Evolutionary conservation across 2,329 filamentous ascomycete species (phyloP).

Genomic region (Aulographum hederae): DNA sequence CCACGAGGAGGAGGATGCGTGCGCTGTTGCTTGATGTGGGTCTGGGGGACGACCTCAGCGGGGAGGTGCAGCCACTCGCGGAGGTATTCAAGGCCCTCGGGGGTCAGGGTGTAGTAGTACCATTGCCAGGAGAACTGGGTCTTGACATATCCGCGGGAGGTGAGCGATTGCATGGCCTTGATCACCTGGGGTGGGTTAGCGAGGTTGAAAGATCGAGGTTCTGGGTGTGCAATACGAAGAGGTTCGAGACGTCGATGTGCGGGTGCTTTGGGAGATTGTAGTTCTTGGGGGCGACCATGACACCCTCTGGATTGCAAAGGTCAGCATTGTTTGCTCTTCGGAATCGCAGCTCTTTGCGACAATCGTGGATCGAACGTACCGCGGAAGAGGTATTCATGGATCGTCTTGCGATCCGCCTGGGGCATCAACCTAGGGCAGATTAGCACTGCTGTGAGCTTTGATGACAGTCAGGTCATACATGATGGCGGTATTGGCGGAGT

Average conservation of each 20-base stretch:
- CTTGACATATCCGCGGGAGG: slow-evolving; percentile 97
- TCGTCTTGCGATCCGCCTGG: slow-evolving; percentile 99
- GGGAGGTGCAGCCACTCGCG: slow-evolving; percentile 99
- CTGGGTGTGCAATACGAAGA: slow-evolving; percentile 42
- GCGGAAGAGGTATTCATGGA: slow-evolving; percentile 67
- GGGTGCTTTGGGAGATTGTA: slow-evolving; percentile 95
- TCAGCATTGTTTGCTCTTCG: neutral
- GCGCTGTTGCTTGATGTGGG: slow-evolving; percentile 99
- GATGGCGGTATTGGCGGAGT: slow-evolving; percentile 20
- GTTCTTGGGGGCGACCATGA: slow-evolving; percentile 97
- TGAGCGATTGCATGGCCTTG: slow-evolving; percentile 97
- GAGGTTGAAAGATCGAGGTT: neutral
- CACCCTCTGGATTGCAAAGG: slow-evolving; percentile 39
- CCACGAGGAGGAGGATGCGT: slow-evolving; percentile 94
- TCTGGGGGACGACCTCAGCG: slow-evolving; percentile 97
- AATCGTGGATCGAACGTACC: slow-evolving; percentile 20
- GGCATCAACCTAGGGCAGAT: slow-evolving; percentile 67
- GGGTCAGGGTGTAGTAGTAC: slow-evolving; percentile 99
- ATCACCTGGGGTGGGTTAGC: slow-evolving; percentile 39
- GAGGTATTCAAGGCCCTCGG: slow-evolving; percentile 99
- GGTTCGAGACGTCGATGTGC: slow-evolving; percentile 99
- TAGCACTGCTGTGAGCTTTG: neutral
- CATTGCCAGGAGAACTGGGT: slow-evolving; percentile 73
- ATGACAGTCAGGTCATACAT: slow-evolving; percentile 13
- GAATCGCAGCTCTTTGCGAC: slow-evolving; percentile 15